Base-by-base conservation (phyloP, 2,329 filamentous ascomycete species). In the Xylaria digitata region DNA sequence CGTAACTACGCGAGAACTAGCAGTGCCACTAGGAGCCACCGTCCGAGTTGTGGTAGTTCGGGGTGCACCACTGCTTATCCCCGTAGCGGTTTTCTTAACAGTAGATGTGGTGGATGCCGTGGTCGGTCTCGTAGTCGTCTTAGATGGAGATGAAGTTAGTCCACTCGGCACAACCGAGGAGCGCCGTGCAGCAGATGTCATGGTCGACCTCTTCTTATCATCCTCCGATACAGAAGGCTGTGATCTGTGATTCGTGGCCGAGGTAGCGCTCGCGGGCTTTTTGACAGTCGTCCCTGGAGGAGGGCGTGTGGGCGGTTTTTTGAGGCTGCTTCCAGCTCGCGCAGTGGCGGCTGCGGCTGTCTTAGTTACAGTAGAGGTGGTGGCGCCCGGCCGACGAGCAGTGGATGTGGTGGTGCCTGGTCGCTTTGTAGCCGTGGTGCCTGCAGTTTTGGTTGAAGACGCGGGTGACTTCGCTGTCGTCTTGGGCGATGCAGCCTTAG, bases 141-240 rank as follows among this genome's bases (percentile, higher is more conserved):
- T 69, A 11, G 73, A 71, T 8, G 76, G 75, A 49, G 76, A 77
- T 4, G 74, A 71, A 5, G 80, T 68, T 65, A 79, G 78, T 66
- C 80, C 81, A 26, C 80, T 79, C 63, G 80, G 76, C 26, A 82
- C 75, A n/a, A 80, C 78, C 61, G 82, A 85, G 19, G 82, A 78
- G 69, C 83, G 80, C 57, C 83, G 79, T 19, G 81, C 76, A 26
- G 80, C 77, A 43, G 79, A 76, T 6, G 78, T 78, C 66, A 82
- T 73, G 23, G 74, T 76, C 3, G 82, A 75, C 73, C 80, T 84
- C 77, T 81, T 84, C 68, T 75, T 76, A 65, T 86, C 84, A 71
- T 85, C 84, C 67, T 85, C 84, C 62, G 83, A 84, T 57, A 81
- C 80, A 66, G 84, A 85, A 59, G 83, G 79, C n/a, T 82, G 82